These are phyloP conservation scores for Pythium pyrilobum DNA, from an alignment of 352 stramenopile species.

Conservation along the genomic window DNA sequence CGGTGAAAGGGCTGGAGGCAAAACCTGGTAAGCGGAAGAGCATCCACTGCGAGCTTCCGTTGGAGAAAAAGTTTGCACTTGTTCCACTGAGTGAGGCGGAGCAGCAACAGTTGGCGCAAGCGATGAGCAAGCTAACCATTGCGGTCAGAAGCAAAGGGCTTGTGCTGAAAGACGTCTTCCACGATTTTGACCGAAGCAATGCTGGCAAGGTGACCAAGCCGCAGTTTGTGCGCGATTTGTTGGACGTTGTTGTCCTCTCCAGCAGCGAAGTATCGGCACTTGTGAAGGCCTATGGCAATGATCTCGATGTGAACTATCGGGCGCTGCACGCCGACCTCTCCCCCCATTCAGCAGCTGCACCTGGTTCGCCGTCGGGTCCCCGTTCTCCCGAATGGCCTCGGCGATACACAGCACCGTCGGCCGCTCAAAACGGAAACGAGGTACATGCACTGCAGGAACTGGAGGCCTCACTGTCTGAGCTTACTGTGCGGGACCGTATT, in stretches of 20 bases:
- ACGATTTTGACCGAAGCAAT: slow-evolving; percentile 82
- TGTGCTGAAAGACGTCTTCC: slow-evolving; percentile 85
- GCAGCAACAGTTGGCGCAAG: slow-evolving; percentile 21
- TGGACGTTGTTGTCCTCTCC: slow-evolving; percentile 54
- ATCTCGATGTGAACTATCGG: slow-evolving; percentile 75
- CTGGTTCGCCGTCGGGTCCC: slow-evolving; percentile 20
- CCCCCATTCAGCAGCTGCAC: slow-evolving; percentile 23
- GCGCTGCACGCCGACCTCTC: slow-evolving; percentile 69
- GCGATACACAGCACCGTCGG: slow-evolving; percentile 28
- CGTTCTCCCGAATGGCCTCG: slow-evolving; percentile 53
- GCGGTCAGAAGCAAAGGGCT: slow-evolving; percentile 76
- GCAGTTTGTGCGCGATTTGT: slow-evolving; percentile 70
- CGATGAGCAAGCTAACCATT: slow-evolving; percentile 52
- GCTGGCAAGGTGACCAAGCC: slow-evolving; percentile 76
- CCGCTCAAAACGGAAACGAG: not conserved
- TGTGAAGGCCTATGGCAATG: slow-evolving; percentile 65
- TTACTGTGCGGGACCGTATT: slow-evolving; percentile 67
- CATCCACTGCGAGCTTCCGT: slow-evolving; percentile 26
- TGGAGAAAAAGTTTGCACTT: slow-evolving; percentile 30
- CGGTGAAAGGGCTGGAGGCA: slow-evolving; percentile 64
- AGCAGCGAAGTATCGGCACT: slow-evolving; percentile 49
- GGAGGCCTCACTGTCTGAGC: slow-evolving; percentile 48
- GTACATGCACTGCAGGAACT: slow-evolving; percentile 39
- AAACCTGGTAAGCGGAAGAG: slow-evolving; percentile 41
- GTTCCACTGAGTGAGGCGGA: slow-evolving; percentile 29